Conservation (phyloP, 768 basidiomycete genomes). For the Hygrophoropsis aurantiaca region DNA sequence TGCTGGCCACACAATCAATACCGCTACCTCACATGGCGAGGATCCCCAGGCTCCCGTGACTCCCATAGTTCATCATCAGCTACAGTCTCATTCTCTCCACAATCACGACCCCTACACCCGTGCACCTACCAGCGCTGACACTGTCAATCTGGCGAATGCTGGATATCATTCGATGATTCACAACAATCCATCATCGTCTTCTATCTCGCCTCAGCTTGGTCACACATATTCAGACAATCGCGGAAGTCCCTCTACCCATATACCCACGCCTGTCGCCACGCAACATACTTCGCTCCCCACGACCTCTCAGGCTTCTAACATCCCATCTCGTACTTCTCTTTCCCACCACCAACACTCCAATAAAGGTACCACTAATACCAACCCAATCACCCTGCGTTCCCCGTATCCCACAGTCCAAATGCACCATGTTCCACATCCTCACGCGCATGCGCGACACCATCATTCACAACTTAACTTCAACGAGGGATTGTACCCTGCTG, state of each 20-base stretch:
- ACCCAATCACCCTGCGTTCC: conserved; percentile 52
- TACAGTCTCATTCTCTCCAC: conserved; percentile 15
- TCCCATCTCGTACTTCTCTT: conserved; percentile 15
- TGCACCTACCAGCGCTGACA: conserved; percentile 14
- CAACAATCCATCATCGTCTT: conserved; percentile 20
- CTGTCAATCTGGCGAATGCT: conserved; percentile 10
- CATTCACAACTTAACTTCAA: conserved; percentile 53
- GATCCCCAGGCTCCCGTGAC: conserved; percentile 6
- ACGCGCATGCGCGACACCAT: conserved; percentile 74
- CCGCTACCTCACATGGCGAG: conserved; percentile 12
- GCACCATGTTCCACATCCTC: conserved; percentile 81
- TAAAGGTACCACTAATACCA: conserved; percentile 35
- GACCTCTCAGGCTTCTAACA: conserved; percentile 16
- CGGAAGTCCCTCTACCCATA: conserved; percentile 11
- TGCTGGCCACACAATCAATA: conserved; percentile 17
- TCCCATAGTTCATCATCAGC: conserved; percentile 2
- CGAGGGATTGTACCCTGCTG: conserved; percentile 35
- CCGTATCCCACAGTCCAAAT: conserved; percentile 61
- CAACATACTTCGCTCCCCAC: conserved; percentile 23
- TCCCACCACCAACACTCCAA: conserved; percentile 23
- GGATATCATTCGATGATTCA: conserved; percentile 19
- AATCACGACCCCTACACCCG: conserved; percentile 10
- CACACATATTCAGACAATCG: conserved; percentile 19
- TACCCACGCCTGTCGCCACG: conserved; percentile 15
- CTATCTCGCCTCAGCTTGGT: conserved; percentile 16